phyloP scores from a whole-genome alignment of 208 protist genomes.

The Trypanosoma conorhini region DNA sequence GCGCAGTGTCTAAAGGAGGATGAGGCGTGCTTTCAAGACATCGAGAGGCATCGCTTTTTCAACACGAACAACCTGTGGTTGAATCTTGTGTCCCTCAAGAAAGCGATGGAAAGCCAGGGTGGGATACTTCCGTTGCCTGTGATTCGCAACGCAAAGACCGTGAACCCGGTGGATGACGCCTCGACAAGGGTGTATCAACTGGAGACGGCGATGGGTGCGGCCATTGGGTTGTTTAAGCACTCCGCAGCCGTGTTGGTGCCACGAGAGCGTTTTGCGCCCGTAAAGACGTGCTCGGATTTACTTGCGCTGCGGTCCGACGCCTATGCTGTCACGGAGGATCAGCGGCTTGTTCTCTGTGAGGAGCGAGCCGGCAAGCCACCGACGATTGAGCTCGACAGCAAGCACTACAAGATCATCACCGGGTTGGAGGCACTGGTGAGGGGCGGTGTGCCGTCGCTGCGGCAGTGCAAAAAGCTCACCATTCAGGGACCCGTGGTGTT shows the following conservation, averaged over 20 bases:
- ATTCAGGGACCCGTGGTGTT: conserved; percentile 72
- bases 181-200: conserved; percentile 84
- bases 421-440: conserved; percentile 62
- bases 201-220: conserved; percentile 94
- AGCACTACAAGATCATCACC: conserved; percentile 77
- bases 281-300: conserved; percentile 98
- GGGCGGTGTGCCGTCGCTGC: conserved; percentile 67
- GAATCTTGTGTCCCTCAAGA: conserved; percentile 86
- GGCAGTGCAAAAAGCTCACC: conserved; percentile 53
- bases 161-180: conserved; percentile 64
- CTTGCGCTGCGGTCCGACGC: conserved; percentile 96
- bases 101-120: conserved; percentile 53
- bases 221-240: conserved; percentile 93
- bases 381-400: conserved; percentile 61
- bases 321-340: conserved; percentile 86
- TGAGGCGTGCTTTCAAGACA: conserved; percentile 96
- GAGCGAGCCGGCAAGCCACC: conserved; percentile 55
- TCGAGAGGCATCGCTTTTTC: conserved; percentile 98
- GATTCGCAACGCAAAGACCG: conserved; percentile 86
- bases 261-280: conserved; percentile 97
- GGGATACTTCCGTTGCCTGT: conserved; percentile 77
- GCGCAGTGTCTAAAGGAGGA: conserved; percentile 89
- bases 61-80: conserved; percentile 99
- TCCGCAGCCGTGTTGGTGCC: conserved; percentile 93
- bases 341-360: conserved; percentile 55